Evolutionary conservation across 371 early-diverging fungal species (phyloP).

Genomic region (Lichtheimia hyalospora): DNA sequence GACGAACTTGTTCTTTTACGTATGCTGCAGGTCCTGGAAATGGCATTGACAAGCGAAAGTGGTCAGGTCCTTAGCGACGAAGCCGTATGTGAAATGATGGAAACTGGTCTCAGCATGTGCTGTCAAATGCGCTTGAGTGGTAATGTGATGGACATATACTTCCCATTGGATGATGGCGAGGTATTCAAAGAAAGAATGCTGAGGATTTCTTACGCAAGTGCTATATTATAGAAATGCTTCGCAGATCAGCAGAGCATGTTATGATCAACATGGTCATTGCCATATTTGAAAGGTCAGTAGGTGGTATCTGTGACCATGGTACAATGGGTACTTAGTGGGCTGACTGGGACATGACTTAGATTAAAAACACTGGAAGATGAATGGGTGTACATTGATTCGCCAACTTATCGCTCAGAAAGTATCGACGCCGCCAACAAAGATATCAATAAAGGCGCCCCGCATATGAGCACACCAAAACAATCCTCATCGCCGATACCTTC

Average conservation of each 20-base stretch:
- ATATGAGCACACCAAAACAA: constrained; percentile 42
- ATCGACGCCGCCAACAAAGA: constrained; percentile 2
- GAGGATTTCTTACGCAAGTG: constrained; percentile 5
- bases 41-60: constrained; percentile 65
- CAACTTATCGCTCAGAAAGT: constrained; percentile 9
- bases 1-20: constrained; percentile 92
- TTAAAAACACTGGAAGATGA: constrained; percentile 45
- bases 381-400: constrained; percentile 41
- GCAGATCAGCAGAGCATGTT: constrained; percentile 80
- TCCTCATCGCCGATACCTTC: constrained; percentile 24
- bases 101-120: constrained; percentile 94
- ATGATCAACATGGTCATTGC: constrained; percentile 73
- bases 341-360: constrained; percentile 7
- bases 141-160: constrained; percentile 21
- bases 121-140: constrained; percentile 91
- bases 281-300: constrained; percentile 66
- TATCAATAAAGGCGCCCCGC: constrained; percentile 18
- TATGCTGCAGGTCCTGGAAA: constrained; percentile 83
- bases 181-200: constrained; percentile 11
- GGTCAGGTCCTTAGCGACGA: constrained; percentile 81
- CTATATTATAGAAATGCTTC: constrained; percentile 63
- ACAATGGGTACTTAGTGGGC: neutral
- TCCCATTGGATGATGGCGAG: neutral
- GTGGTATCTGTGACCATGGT: neutral
- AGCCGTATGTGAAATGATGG: constrained; percentile 94